Base-by-base conservation (phyloP, 139 green algal species). In the Spirogloea muscicola region DNA sequence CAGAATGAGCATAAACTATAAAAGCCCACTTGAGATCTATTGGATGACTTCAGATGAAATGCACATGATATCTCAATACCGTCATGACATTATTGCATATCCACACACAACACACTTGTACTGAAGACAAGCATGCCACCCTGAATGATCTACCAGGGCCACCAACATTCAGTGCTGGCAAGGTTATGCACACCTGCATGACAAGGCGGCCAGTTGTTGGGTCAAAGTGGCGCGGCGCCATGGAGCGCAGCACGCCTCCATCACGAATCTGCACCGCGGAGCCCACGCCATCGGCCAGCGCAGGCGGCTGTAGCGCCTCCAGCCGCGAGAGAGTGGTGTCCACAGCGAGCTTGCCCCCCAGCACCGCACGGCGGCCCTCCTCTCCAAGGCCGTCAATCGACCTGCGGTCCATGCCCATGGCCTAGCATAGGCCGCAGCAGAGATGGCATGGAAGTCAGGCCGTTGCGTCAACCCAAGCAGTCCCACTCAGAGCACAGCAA, bases 221-320 rank as follows among this genome's bases (percentile, higher is more conserved):
- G 39, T 9, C 6, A n/a, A 75, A 75, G 25, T 75, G 52, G 6
- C n/a, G 5, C 7, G 43, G 43, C 34, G 70, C 34, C 59, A 78
- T 71, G 49, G 61, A 64, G 27, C 31, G 21, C 3, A 78, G 10
- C 25, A 78, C 34, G 21, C 70, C 70, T 3, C 70, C 70, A 27
- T 66, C 18, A 21, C 33, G 40, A 27, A 36, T 77, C n/a, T 29
- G 27, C 10, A 78, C 65, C 1, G 61, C 70, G 16, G 70, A 78
- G 4, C 46, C 46, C 52, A 78, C 63, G 5, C 70, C 70, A 25
- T 75, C 63, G 25, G 37, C 63, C 18, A 78, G 70, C 39, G 66
- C 43, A 44, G 70, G 61, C 5, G 70, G 59, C 49, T 27, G 40
- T 59, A 6, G 6, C 21, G 68, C n/a, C 51, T 5, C 64, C 31